These are phyloP conservation scores for Botrytis fabae DNA, from an alignment of 2,329 filamentous ascomycete species.

Conservation along the genomic window DNA sequence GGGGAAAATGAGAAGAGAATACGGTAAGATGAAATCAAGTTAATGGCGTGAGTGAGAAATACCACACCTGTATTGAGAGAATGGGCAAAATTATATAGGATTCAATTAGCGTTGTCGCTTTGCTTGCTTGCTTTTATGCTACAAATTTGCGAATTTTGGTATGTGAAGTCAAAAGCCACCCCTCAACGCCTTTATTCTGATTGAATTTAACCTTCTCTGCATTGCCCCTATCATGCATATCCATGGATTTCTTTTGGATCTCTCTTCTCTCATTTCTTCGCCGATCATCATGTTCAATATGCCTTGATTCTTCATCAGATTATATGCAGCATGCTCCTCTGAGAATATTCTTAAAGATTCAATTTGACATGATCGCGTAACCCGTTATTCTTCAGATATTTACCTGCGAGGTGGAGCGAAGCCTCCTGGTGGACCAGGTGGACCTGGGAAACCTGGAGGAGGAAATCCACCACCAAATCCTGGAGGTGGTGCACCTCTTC, in stretches of 20 bases:
- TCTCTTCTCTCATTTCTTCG: conserved; percentile 24
- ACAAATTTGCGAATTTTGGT: conserved; percentile 39
- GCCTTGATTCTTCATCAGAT: neutral
- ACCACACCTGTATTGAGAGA: neutral
- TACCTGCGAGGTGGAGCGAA: conserved; percentile 45
- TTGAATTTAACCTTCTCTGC: conserved; percentile 29
- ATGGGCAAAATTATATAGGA: conserved; percentile 8
- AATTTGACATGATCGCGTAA: conserved; percentile 9
- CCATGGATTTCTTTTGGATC: neutral
- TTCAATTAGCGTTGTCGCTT: conserved; percentile 29
- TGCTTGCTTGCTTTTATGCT: conserved; percentile 36
- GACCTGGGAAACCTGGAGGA: conserved; percentile 48
- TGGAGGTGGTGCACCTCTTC: conserved; percentile 47
- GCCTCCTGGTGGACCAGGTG: conserved; percentile 53
- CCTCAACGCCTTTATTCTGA: conserved; percentile 40
- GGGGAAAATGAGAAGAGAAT: neutral
- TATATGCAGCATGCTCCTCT: neutral
- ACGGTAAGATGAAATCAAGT: neutral
- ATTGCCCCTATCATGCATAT: conserved; percentile 1
- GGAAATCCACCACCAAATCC: conserved; percentile 52
- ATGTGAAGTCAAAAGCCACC: conserved; percentile 38
- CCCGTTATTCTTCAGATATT: conserved; percentile 20
- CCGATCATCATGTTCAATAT: neutral
- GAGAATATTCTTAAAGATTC: neutral
- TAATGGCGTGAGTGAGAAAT: conserved; percentile 2